A percentile compares a stretch with the other conserved stretches of the same genome.
Conservation (phyloP, 2,329 filamentous ascomycete genomes). For the Gyromitra esculenta region DNA sequence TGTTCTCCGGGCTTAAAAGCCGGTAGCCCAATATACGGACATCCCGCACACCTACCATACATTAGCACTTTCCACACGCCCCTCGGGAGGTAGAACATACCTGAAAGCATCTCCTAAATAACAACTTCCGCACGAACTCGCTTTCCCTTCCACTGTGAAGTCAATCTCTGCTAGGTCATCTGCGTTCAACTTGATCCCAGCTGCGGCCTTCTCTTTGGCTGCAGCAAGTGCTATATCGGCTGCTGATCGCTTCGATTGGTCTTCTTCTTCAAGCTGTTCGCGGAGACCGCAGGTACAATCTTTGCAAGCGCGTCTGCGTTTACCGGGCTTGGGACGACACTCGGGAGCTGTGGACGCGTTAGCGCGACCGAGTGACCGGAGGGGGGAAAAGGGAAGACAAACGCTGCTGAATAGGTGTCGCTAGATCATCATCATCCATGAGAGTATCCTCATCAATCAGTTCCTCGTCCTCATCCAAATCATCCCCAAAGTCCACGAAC, state of each 20-base stretch:
- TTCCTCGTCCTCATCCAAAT: conserved; percentile 77
- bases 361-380: conserved; percentile 42
- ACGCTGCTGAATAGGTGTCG: conserved; percentile 81
- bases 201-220: conserved; percentile 54
- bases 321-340: conserved; percentile 85
- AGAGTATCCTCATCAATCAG: conserved; percentile 91
- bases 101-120: conserved; percentile 87
- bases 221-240: conserved; percentile 67
- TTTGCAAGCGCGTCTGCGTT: conserved; percentile 93
- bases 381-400: conserved; percentile 62
- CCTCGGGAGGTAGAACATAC: conserved; percentile 33
- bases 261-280: conserved; percentile 85
- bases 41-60: conserved; percentile 68
- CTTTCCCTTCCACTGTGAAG: conserved; percentile 97
- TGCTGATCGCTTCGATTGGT: conserved; percentile 71
- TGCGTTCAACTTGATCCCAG: conserved; percentile 72
- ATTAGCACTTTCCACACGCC: neutral
- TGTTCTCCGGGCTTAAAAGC: conserved; percentile 98
- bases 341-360: conserved; percentile 72
- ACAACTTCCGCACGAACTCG: conserved; percentile 93
- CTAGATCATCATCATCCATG: conserved; percentile 84
- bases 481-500: conserved; percentile 74
- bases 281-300: conserved; percentile 96
- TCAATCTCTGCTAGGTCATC: conserved; percentile 90
- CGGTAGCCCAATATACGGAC: conserved; percentile 89